Percentiles rank a stretch among this genome's conserved stretches.
Conservation (phyloP, 495 filamentous ascomycete species). For the Daldinia decipiens region DNA sequence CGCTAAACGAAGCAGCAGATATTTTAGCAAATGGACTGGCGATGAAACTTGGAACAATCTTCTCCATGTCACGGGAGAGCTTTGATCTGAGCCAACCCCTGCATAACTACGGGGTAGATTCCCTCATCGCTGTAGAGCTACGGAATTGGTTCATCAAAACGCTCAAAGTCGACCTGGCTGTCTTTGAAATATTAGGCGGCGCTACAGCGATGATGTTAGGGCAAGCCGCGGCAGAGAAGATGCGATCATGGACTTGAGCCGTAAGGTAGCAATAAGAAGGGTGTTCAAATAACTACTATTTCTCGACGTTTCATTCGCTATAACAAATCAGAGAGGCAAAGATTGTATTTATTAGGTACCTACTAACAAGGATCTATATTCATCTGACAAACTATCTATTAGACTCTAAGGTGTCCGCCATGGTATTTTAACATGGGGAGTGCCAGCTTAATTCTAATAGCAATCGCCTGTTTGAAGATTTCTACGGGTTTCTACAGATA, state of each 20-base stretch:
- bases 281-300: no score
- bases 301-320: no score
- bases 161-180: not conserved
- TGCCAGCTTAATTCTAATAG: no score
- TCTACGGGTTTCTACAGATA: no score
- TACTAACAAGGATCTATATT: no score
- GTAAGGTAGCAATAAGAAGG: not conserved
- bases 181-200: conserved; percentile 1
- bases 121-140: not conserved
- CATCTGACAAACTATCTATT: no score
- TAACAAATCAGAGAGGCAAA: no score
- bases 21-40: not conserved
- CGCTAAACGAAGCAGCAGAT: not conserved
- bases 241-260: not conserved
- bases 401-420: no score
- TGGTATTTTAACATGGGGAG: no score
- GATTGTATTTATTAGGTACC: no score
- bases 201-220: not conserved
- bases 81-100: not conserved
- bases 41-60: not conserved
- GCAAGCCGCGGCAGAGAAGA: not conserved
- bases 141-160: not conserved
- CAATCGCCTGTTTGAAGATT: no score
- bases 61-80: not conserved
- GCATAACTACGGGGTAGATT: not conserved